These are phyloP conservation scores for Bryum argenteum DNA, from an alignment of 225 moss, liverwort and hornwort species.

Conservation along the genomic window DNA sequence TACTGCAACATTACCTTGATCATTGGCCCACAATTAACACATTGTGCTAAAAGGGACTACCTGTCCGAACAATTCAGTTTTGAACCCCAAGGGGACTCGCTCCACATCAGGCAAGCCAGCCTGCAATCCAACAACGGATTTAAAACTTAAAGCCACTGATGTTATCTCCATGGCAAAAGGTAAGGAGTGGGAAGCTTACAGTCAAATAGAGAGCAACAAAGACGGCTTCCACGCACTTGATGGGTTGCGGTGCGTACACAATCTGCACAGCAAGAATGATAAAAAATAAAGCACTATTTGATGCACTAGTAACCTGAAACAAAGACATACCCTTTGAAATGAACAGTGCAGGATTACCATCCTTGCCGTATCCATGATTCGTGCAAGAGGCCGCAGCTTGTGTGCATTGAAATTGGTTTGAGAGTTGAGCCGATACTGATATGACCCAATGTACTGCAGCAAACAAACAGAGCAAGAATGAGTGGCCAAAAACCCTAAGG, in stretches of 20 bases:
- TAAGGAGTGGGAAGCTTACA: slow-evolving; percentile 39
- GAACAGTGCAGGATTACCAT: slow-evolving; percentile 44
- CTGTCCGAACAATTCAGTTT: slow-evolving; percentile 65
- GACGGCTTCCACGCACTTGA: slow-evolving; percentile 90
- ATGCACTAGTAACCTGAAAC: neutral
- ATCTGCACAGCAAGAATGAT: slow-evolving; percentile 46
- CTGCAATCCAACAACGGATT: slow-evolving; percentile 37
- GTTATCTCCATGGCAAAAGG: neutral
- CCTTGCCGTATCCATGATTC: slow-evolving; percentile 87
- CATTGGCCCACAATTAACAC: slow-evolving; percentile 53
- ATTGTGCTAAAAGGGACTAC: slow-evolving; percentile 66
- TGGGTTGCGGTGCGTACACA: slow-evolving; percentile 79
- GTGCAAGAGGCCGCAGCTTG: slow-evolving; percentile 70
- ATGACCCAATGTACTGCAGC: slow-evolving; percentile 67
- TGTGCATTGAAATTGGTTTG: slow-evolving; percentile 75
- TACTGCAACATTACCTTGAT: slow-evolving; percentile 45
- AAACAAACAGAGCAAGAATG: neutral
- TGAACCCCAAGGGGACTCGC: slow-evolving; percentile 81
- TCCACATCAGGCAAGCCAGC: slow-evolving; percentile 67
- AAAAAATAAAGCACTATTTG: neutral
- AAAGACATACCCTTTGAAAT: neutral
- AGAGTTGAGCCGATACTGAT: slow-evolving; percentile 68
- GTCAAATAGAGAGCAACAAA: slow-evolving; percentile 85
- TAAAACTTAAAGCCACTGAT: neutral
- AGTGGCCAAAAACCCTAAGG: slow-evolving; percentile 1